A percentile compares a stretch with the other conserved stretches of the same genome.
These are phyloP conservation scores for Colletotrichum neosansevieriae DNA, from an alignment of 2,329 filamentous ascomycete species.

Conservation along the genomic window DNA sequence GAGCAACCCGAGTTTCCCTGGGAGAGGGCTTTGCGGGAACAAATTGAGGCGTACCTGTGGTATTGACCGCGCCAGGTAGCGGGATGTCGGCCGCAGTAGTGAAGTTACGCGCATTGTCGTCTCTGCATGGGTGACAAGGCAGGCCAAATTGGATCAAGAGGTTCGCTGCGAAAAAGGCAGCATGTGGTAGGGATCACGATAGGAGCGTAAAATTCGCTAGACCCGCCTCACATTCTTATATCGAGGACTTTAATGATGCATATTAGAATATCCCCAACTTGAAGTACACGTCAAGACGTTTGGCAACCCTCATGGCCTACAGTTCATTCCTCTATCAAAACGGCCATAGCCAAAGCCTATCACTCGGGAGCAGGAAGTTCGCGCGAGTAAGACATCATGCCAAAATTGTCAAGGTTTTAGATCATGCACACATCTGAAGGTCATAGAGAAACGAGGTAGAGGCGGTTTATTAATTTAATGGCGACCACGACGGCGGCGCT, in stretches of 20 bases:
- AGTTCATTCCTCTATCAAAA: no score
- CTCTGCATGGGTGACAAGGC: neutral
- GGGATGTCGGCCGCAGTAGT: slow-evolving; percentile 17
- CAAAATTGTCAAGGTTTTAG: no score
- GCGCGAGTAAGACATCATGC: no score
- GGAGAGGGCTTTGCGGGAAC: neutral
- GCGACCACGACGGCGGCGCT: slow-evolving; percentile 47
- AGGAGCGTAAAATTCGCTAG: slow-evolving; percentile 7
- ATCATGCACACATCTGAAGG: neutral
- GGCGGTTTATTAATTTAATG: slow-evolving; percentile 32
- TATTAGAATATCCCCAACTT: no score
- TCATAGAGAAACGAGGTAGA: no score
- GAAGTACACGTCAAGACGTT: no score
- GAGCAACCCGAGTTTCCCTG: neutral
- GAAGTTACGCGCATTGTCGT: slow-evolving; percentile 33
- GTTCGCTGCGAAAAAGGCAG: neutral
- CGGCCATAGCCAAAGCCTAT: no score
- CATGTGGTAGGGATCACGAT: neutral
- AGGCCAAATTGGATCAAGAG: neutral
- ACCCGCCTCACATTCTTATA: slow-evolving; percentile 1
- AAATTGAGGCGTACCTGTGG: slow-evolving; percentile 8
- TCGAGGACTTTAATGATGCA: neutral
- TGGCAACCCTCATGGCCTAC: no score
- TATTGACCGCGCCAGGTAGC: slow-evolving; percentile 10
- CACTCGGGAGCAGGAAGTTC: no score